Evolutionary conservation across 352 stramenopile genomes (phyloP).

Genomic region (Proteromonas lacertae): DNA sequence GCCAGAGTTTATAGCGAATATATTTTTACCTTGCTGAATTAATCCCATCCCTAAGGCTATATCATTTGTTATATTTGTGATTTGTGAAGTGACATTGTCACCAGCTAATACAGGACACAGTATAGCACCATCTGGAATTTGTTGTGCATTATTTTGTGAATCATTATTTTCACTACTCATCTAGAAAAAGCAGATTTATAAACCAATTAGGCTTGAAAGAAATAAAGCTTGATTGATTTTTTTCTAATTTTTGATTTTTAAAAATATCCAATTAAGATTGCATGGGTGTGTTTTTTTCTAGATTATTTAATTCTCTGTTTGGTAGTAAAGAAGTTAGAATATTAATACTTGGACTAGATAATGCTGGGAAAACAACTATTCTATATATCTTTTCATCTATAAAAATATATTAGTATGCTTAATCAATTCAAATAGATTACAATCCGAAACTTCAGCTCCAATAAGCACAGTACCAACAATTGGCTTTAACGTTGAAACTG

Average conservation of each 20-base stretch:
- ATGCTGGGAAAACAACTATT: constrained; percentile 98
- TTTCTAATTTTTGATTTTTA: background rate
- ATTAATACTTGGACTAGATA: constrained; percentile 96
- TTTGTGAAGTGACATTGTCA: too few species aligned
- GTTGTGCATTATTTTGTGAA: too few species aligned
- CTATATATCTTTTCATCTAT: constrained; percentile 19
- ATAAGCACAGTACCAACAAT: constrained; percentile 96
- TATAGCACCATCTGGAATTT: too few species aligned
- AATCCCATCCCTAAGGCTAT: too few species aligned
- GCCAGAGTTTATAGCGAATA: too few species aligned
- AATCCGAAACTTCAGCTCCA: constrained; percentile 39
- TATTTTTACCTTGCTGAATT: too few species aligned
- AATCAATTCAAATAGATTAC: background rate
- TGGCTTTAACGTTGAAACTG: constrained; percentile 64
- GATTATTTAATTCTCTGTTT: constrained; percentile 87
- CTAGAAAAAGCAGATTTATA: too few species aligned
- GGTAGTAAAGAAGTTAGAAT: constrained; percentile 96
- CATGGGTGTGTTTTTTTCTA: constrained; percentile 90
- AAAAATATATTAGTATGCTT: constrained; percentile 28
- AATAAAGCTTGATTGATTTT: too few species aligned
- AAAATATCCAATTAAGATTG: background rate
- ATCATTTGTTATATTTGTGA: too few species aligned
- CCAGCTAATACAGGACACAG: too few species aligned
- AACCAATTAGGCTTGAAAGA: too few species aligned
- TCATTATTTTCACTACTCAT: too few species aligned